Base-by-base conservation (phyloP, 176 grass and related monocot species). In the Eragrostis curvula region DNA sequence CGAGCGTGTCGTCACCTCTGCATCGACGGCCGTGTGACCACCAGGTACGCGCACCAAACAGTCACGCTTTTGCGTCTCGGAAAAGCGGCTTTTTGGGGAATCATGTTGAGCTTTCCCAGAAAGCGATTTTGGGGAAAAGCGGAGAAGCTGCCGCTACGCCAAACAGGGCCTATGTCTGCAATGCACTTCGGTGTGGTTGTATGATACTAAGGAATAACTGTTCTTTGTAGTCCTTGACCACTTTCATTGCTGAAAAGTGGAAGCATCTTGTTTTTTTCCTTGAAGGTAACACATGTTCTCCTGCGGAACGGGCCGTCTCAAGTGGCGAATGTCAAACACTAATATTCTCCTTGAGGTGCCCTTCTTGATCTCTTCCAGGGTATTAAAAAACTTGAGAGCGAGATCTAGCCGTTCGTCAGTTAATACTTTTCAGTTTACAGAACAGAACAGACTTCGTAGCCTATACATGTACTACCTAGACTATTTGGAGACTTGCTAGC, bases 161-260 rank as follows among this genome's bases (percentile, higher is more conserved):
- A n/a, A n/a, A n/a, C n/a, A n/a, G n/a, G n/a, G n/a, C n/a, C 74
- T 65, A 62, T 47, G 65, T 78, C 70, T 70, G 23, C 8, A 8
- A 25, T 48, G 42, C 65, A 78, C 43, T 70, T 78, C 14, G 0
- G 52, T 70, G 74, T 71, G 83, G 83, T 57, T 70, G 78, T 68
- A 60, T 11, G 45, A 70, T 41, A 27, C 56, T 39, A 70, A 76
- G 63, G 20, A 78, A 47, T n/a, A 52, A 1, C 12, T 36, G 17
- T 46, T 21, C 23, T 58, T 68, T 27, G 1, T 60, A 59, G 57
- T 76, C 61, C 8, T 23, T 77, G 73, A n/a, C 50, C 30, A 40
- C 28, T 51, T 61, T 48, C 28, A 49, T 47, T 61, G 51, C 6
- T 50, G 29, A 71, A 71, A 70, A 77, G 55, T 41, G 9, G 53